Percentiles rank a stretch among this genome's conserved stretches.
Evolutionary conservation across 306 rosid genomes (phyloP).

Genomic region (Astragalus glycyphyllos): DNA sequence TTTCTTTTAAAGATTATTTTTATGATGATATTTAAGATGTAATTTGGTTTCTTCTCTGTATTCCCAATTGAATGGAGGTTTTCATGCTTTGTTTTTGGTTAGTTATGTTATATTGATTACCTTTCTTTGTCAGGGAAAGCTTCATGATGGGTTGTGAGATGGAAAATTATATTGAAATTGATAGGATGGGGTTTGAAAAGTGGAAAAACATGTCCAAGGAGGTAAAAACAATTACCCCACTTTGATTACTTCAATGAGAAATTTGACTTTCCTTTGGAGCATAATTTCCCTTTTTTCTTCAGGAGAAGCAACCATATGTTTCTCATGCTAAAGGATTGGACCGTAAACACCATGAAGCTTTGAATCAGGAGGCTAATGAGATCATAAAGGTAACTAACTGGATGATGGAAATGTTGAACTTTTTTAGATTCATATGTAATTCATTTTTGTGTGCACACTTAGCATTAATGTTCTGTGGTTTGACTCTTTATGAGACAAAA

Average conservation of each 20-base stretch:
- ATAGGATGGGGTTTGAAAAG: conserved; percentile 55
- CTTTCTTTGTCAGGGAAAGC: conserved; percentile 52
- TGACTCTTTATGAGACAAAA: too few species aligned
- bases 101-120: not conserved
- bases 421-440: too few species aligned
- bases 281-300: conserved; percentile 19
- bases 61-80: conserved; percentile 10
- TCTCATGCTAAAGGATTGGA: conserved; percentile 46
- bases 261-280: conserved; percentile 3
- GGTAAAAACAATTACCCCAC: conserved; percentile 44
- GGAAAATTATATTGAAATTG: conserved; percentile 41
- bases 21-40: not conserved
- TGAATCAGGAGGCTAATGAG: conserved; percentile 47
- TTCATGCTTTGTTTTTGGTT: conserved; percentile 23
- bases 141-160: conserved; percentile 35
- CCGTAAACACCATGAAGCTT: conserved; percentile 36
- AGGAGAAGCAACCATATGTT: conserved; percentile 60
- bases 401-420: not conserved
- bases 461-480: too few species aligned
- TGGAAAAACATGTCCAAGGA: conserved; percentile 62
- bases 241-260: conserved; percentile 3
- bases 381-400: conserved; percentile 55
- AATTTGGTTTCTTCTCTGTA: not conserved
- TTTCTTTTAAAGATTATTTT: conserved; percentile 2
- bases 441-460: too few species aligned